Evolutionary conservation across 768 basidiomycete species (phyloP), one percentile per base, ranked within the genome.

Genomic region (Suillus ampliporus): DNA sequence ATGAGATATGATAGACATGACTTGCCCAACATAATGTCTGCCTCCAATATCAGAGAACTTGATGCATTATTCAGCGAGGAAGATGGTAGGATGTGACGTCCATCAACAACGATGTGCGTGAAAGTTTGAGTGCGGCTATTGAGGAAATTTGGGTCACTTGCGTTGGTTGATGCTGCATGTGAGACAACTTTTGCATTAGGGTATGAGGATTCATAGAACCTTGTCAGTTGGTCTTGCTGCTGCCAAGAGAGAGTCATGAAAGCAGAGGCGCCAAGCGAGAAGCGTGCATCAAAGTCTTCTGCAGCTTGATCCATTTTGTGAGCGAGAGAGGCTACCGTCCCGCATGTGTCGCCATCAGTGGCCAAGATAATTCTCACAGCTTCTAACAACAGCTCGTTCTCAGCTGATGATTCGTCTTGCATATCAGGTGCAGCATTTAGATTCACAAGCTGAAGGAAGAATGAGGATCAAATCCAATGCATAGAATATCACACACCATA

Each of bases 401-500:
- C 19, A 7, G 41, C 6, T 2, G 41, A 43, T 43, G 41, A 43
- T 43, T n/a, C n/a, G n/a, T 43, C 41, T 43, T 43, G 41, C 41
- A 43, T 2, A 13, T 43, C 41, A 19, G 41, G 8, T 19, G 41
- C 41, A 43, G 41, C 41, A 43, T 43, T 43, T 43, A 19, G 19
- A 43, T 43, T 43, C 6, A 8, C 19, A 9, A 43, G 41, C 41
- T 43, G 19, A 43, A 3, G 7, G 41, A 43, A 43, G 41, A 43
- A 43, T 43, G 8, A 43, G 41, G 41, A 43, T 43, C 8, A 19
- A 43, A 43, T 19, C 8, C 8, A 19, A 43, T 43, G 19, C 8
- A 43, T n/a, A n/a, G n/a, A 43, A 43, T 43, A 43, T 43, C 6
- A 63, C 72, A 8, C 41, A 69, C 72, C 51, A 63, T 35, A n/a